Evolutionary conservation across 208 protist species (phyloP), one percentile per base, ranked within the genome.

Genomic region (Acanthamoeba sp.): DNA sequence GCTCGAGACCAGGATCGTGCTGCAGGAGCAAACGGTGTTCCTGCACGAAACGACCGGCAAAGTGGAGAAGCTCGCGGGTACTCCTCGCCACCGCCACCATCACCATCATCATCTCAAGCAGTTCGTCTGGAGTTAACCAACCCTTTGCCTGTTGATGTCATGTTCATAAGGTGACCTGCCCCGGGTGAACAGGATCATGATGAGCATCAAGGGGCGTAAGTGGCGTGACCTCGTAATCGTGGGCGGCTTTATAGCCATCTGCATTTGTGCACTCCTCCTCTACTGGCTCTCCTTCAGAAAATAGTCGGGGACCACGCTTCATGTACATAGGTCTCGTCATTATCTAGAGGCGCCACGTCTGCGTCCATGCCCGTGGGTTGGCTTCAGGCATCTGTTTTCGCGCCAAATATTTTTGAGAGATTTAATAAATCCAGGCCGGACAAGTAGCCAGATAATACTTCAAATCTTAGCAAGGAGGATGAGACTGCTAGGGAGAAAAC

Each of bases 11-110:
- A 38, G 36, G 24, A 24, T 80, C 12, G 69, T 80, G 42, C 69
- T 80, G 24, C 69, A 80, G 18, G 69, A 80, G 24, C 69, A 80
- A 45, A 80, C 69, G 69, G 36, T 80, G 10, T 80, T 42, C 27
- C 69, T 80, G 36, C 69, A 80, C 5, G 36, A 80, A 5, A 38
- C 29, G 5, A 45, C 6, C 16, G 32, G 10, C 69, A 80, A 24
- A 45, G 69, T 80, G 5, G 69, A 80, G 7, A 5, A 80, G n/a
- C 5, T 80, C 3, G 29, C 69, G 7, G 69, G 69, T 80, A 45
- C 69, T 4, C 42, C 14, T 71, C 20, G 6, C 62, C 22, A 29
- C 29, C 27, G 14, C 27, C 29, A 29, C 62, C 27, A 6, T 71
- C 62, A 20, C 48, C 16, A 6, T 55, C 48, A 20, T 55, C 16